Percentiles rank a stretch among this genome's conserved stretches.
Evolutionary conservation across 164 flowering plant species (phyloP).

Genomic region (Chimonanthus praecox): DNA sequence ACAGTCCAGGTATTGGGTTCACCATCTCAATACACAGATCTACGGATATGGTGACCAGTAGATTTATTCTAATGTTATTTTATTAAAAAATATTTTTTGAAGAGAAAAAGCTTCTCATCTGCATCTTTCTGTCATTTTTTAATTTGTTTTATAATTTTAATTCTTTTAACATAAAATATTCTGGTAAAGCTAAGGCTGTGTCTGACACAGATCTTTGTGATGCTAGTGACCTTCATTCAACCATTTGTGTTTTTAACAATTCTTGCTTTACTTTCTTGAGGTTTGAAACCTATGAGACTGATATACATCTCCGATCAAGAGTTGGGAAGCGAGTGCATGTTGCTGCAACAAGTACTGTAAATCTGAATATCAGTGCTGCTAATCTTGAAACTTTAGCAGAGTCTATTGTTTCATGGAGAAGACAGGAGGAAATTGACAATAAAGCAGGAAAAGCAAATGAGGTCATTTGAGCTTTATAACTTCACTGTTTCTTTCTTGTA

Average conservation of each 20-base stretch:
- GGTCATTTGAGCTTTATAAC: constrained; percentile 28
- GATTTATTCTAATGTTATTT: not conserved
- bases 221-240: not conserved
- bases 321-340: constrained; percentile 73
- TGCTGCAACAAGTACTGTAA: constrained; percentile 77
- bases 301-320: constrained; percentile 31
- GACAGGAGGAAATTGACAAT: constrained; percentile 65
- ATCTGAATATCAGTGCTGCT: constrained; percentile 84
- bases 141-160: no score
- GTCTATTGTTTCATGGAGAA: constrained; percentile 77
- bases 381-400: constrained; percentile 68
- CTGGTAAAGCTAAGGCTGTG: not conserved
- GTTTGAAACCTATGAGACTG: constrained; percentile 77
- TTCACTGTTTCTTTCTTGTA: not conserved
- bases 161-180: not conserved
- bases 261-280: constrained; percentile 29
- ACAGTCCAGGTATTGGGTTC: not conserved
- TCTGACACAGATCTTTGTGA: not conserved
- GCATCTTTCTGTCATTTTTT: not conserved
- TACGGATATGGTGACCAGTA: not conserved
- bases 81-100: no score
- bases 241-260: not conserved
- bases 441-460: constrained; percentile 51
- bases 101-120: not conserved
- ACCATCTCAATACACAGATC: not conserved